Base-by-base conservation (phyloP, 306 rosid species). In the Cucurbita maxima region DNA sequence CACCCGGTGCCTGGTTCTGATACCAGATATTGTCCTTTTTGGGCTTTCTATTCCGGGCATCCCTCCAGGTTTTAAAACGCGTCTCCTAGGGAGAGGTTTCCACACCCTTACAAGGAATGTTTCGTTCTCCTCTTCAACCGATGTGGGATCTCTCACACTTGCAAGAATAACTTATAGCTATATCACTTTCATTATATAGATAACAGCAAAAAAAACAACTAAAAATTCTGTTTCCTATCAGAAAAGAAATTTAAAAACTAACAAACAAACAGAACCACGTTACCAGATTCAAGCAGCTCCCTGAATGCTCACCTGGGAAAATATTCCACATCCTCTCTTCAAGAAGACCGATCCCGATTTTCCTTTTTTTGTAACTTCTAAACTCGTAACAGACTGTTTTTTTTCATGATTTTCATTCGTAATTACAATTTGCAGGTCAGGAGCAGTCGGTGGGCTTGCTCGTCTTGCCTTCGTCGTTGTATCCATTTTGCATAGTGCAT, bases 341-440 rank as follows among this genome's bases (percentile, higher is more conserved):
- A 94, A 85, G 62, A 87, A 86, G 76, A 78, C 72, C 54, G 84
- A 78, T 84, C 77, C 89, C 71, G 81, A 83, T 76, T 85, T 90
- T 74, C 82, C 98, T 86, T 94, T 94, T 22, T 95, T 90, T 25
- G 89, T 81, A 76, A 78, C 85, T 72, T 88, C 89, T 68, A 78
- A 48, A 10, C 79, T 38, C 25, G 72, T 55, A 58, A 53, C 19
- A 47, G 57, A 15, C 52, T 78, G 73, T 79, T 79, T 81, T 77
- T 78, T 78, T 79, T 77, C 83, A 55, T 81, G 88, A 75, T 81
- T 83, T 73, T 90, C 89, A 76, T 87, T 86, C 34, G 90, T 77
- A 62, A 94, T 80, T 54, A 85, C 87, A 58, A 94, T 78, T 85
- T 57, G 88, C 57, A 94, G 76, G 76, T 84, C 91, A 67, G 90